Evolutionary conservation across 225 moss, liverwort and hornwort species (phyloP), one percentile per base, ranked within the genome.

Genomic region (Ulota crispa): DNA sequence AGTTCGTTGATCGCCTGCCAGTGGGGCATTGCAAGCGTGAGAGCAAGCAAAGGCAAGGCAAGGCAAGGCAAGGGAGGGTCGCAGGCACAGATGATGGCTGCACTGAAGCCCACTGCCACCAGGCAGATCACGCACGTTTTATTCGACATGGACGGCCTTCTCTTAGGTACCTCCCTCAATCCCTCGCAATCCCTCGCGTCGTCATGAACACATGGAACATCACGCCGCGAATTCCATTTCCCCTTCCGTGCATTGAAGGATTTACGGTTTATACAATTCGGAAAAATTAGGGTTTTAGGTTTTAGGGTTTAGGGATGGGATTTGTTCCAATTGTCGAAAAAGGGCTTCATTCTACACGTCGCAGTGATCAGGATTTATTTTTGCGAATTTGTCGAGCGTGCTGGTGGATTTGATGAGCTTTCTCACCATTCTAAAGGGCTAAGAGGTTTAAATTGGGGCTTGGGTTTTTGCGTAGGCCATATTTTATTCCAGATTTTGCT

Each of bases 131-230:
- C 93, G 37, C 90, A 94, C 28, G 92, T 99, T 42, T 76, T 99
- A 21, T 99, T 99, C 84, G 98, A 99, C 81, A 99, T 95, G 95
- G 98, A 99, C 77, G 98, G 95, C 4, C 93, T 95, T 62, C 93
- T 99, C 34, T 30, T 95, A 87, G 97, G 97, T 95, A 63, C 24
- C 73, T 52, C 16, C 32, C 53, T 41, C 64, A 26, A 24, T 34
- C 45, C 43, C 64, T 50, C 21, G 19, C 62, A 50, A 50, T 50
- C 18, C 50, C 50, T 30, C 30, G n/a, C 9, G 1, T 50, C 6
- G 18, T 64, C 39, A 37, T n/a, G n/a, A 59, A 19, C 47, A 47
- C 28, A 27, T 24, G 6, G 64, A 47, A 78, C 37, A 5, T 28
- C 27, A 18, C 13, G 36, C 19, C 27, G 55, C n/a, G 26, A 61